phyloP scores from a whole-genome alignment of 768 basidiomycete species.

The Gloeophyllum trabeum region DNA sequence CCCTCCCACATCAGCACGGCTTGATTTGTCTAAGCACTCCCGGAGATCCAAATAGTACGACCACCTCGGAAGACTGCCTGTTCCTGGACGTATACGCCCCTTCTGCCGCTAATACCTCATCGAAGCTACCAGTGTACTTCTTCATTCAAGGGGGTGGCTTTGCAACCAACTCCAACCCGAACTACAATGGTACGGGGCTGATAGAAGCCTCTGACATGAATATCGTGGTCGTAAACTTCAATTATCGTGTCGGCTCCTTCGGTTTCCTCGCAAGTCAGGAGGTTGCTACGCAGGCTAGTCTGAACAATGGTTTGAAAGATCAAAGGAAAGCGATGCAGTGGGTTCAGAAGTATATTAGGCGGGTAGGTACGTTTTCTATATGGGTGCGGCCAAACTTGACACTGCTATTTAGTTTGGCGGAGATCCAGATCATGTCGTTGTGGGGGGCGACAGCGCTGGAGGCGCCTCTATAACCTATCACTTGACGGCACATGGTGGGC shows the following conservation, averaged over 20 bases:
- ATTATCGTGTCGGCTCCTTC: slow-evolving; percentile 28
- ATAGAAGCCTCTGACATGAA: slow-evolving; percentile 32
- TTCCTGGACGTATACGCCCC: slow-evolving; percentile 37
- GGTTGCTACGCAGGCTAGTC: slow-evolving; percentile 29
- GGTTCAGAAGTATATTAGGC: slow-evolving; percentile 39
- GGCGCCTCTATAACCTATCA: slow-evolving; percentile 29
- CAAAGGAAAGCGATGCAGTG: slow-evolving; percentile 28
- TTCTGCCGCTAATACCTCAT: slow-evolving; percentile 17
- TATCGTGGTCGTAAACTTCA: slow-evolving; percentile 25
- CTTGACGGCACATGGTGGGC: no score
- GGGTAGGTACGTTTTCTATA: no score
- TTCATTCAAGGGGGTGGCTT: slow-evolving; percentile 42
- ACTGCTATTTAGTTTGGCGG: no score
- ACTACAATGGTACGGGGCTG: slow-evolving; percentile 30
- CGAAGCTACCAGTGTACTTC: slow-evolving; percentile 33
- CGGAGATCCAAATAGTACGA: no score
- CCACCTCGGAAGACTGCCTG: slow-evolving; percentile 38
- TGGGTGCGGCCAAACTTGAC: no score
- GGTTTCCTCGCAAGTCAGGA: slow-evolving; percentile 32
- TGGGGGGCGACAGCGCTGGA: slow-evolving; percentile 46
- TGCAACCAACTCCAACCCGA: slow-evolving; percentile 26
- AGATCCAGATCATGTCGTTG: slow-evolving; percentile 37
- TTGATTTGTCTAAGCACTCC: no score
- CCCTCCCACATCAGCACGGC: no score
- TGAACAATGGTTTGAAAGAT: slow-evolving; percentile 37